phyloP scores from a whole-genome alignment of 2,329 filamentous ascomycete genomes.

The Neopestalotiopsis sp. region DNA sequence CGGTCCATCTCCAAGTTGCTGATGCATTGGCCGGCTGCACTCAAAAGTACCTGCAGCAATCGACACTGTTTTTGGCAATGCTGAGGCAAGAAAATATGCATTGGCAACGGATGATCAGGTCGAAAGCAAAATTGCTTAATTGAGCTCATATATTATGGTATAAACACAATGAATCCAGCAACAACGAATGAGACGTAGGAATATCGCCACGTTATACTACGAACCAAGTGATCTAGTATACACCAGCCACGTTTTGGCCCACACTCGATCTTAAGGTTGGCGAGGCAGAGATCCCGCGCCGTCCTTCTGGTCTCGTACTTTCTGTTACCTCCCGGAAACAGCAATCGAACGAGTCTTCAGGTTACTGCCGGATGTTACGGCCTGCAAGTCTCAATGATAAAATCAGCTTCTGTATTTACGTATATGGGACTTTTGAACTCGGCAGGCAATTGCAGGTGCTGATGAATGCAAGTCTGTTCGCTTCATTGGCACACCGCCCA shows the following conservation, averaged over 20 bases:
- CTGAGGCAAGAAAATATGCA: not conserved
- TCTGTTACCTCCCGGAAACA: not conserved
- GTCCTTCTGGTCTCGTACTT: not conserved
- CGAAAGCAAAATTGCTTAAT: not conserved
- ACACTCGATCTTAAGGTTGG: not conserved
- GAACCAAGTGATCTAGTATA: not conserved
- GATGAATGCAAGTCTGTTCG: not conserved
- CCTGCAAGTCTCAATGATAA: not conserved
- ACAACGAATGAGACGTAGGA: not conserved
- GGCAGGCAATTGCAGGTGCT: not conserved
- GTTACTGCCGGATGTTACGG: not conserved
- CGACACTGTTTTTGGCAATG: too few species aligned
- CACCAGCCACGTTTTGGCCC: not conserved
- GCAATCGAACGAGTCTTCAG: not conserved
- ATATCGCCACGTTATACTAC: not conserved
- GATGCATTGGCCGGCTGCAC: too few species aligned
- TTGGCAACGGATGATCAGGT: not conserved
- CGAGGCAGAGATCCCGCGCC: not conserved
- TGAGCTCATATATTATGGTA: not conserved
- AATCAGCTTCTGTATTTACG: not conserved
- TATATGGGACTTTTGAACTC: not conserved
- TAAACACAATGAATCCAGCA: not conserved
- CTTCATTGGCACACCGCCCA: not conserved
- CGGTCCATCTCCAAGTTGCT: not conserved
- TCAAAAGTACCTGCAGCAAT: too few species aligned